These are phyloP conservation scores for Suillus luteus DNA, from an alignment of 768 basidiomycete genomes.

Conservation along the genomic window DNA sequence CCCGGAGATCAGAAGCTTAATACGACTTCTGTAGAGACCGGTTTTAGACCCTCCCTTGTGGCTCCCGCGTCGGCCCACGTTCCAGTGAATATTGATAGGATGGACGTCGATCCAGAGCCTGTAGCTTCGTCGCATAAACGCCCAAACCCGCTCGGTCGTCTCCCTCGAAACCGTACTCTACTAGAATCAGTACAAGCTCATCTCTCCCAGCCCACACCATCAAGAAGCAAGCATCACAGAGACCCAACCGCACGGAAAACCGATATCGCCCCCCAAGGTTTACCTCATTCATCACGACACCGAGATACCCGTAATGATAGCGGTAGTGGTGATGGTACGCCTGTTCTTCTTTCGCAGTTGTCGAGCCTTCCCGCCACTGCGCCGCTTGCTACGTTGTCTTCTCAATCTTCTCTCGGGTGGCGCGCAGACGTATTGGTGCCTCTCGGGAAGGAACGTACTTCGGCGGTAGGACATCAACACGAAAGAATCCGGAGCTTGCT, in stretches of 20 bases:
- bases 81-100: slow-evolving; percentile 16
- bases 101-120: slow-evolving; percentile 14
- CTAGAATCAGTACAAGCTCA: slow-evolving; percentile 51
- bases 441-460: background rate
- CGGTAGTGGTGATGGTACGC: background rate
- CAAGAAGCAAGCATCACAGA: background rate
- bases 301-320: background rate
- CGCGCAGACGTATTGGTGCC: background rate
- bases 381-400: background rate
- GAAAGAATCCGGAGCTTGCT: background rate
- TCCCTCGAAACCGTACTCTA: slow-evolving; percentile 43
- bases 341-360: slow-evolving; percentile 13
- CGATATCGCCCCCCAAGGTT: background rate
- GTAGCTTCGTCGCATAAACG: slow-evolving; percentile 28
- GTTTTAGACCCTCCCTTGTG: background rate
- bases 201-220: slow-evolving; percentile 29
- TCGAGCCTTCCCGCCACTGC: background rate
- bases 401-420: background rate
- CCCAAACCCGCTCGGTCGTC: slow-evolving; percentile 16
- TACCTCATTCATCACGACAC: background rate
- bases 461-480: background rate
- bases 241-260: background rate
- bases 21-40: background rate
- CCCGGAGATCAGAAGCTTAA: too few species aligned
- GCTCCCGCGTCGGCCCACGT: background rate